A percentile compares a stretch with the other conserved stretches of the same genome.
Evolutionary conservation across 2,329 filamentous ascomycete species (phyloP).

Genomic region (Colletotrichum melonis): DNA sequence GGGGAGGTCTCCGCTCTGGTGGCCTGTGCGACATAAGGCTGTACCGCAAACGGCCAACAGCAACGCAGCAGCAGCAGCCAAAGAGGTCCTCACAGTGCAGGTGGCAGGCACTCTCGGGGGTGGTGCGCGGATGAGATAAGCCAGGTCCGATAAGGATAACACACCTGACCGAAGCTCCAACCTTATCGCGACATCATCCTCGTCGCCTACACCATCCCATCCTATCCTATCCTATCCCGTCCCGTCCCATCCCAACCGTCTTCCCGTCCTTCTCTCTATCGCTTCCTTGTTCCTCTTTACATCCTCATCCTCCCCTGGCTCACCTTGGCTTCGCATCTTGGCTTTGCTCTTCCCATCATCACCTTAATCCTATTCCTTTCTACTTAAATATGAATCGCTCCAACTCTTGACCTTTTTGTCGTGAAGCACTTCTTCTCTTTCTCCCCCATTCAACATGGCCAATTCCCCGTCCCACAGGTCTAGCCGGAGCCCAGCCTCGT

Average conservation of each 20-base stretch:
- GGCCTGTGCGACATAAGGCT: slow-evolving; percentile 26
- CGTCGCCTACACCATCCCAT: slow-evolving; percentile 24
- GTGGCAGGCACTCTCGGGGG: background rate
- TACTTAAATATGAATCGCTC: slow-evolving; percentile 33
- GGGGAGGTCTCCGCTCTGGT: slow-evolving; percentile 9
- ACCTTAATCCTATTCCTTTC: background rate
- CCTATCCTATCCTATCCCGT: background rate
- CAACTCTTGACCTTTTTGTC: slow-evolving; percentile 22
- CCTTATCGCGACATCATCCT: slow-evolving; percentile 36
- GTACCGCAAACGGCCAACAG: slow-evolving; percentile 18
- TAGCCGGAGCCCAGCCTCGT: slow-evolving; percentile 35
- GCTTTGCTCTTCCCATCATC: background rate
- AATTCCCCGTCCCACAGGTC: slow-evolving; percentile 27
- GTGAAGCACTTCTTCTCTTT: slow-evolving; percentile 17
- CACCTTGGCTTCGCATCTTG: background rate
- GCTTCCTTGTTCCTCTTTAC: background rate
- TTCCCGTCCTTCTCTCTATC: background rate
- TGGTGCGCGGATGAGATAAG: background rate
- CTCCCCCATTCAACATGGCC: slow-evolving; percentile 36
- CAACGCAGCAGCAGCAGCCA: background rate
- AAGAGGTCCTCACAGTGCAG: background rate
- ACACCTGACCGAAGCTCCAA: slow-evolving; percentile 34
- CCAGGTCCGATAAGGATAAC: slow-evolving; percentile 28
- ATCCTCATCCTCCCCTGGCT: background rate
- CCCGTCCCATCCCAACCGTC: background rate